A percentile compares a stretch with the other conserved stretches of the same genome.
These are phyloP conservation scores for Aspergillus floridensis DNA, from an alignment of 2,329 filamentous ascomycete genomes.

Conservation along the genomic window DNA sequence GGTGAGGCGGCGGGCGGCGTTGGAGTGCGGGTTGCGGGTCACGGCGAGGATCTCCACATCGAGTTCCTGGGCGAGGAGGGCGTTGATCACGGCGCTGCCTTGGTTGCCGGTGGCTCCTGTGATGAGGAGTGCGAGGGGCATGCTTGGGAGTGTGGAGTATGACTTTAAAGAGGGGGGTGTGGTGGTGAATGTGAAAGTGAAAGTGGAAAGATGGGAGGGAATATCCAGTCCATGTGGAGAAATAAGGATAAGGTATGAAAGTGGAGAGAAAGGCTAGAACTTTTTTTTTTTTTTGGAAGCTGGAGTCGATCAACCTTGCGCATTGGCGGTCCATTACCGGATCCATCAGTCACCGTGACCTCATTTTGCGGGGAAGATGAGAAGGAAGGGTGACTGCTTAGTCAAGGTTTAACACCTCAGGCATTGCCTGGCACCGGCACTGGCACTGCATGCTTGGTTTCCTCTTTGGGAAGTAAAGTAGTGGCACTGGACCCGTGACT, in stretches of 20 bases:
- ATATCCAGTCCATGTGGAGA: neutral
- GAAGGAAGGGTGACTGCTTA: neutral
- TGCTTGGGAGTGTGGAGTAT: neutral
- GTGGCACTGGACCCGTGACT: too few species aligned
- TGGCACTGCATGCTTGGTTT: too few species aligned
- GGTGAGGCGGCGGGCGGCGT: constrained; percentile 48
- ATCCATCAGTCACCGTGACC: too few species aligned
- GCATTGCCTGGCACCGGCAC: too few species aligned
- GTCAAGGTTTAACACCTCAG: neutral
- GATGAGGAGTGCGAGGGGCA: constrained; percentile 11
- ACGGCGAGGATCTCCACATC: constrained; percentile 17
- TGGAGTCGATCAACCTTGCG: too few species aligned
- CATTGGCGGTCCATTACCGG: too few species aligned
- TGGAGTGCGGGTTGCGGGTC: constrained; percentile 12
- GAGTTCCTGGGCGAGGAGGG: constrained; percentile 8
- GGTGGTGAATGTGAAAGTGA: too few species aligned
- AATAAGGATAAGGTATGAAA: too few species aligned
- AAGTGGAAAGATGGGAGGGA: neutral
- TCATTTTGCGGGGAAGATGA: too few species aligned
- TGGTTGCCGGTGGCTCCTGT: constrained; percentile 17
- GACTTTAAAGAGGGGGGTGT: neutral
- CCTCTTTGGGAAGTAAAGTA: too few species aligned
- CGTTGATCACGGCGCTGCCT: constrained; percentile 13
- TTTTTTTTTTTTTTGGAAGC: too few species aligned
- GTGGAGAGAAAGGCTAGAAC: too few species aligned